Percentiles rank a stretch among this genome's conserved stretches.
Evolutionary conservation across 129 eudicot genomes (phyloP).

Genomic region (Centaurea solstitialis): DNA sequence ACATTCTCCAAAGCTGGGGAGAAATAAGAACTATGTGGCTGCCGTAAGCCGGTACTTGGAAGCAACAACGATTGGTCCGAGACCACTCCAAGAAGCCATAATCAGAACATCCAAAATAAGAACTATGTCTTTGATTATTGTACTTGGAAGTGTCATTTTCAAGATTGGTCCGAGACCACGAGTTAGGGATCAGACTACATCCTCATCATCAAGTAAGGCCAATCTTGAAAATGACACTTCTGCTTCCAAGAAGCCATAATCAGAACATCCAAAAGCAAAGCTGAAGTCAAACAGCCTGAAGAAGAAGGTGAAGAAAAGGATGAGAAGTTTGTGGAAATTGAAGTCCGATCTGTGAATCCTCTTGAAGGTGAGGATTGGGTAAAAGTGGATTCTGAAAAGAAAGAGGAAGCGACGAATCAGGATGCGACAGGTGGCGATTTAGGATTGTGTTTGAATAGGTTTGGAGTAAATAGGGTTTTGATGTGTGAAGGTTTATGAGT

Average conservation of each 20-base stretch:
- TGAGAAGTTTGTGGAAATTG: conserved; percentile 20
- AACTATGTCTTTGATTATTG: too few relatives aligned
- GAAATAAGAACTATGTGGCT: conserved; percentile 32
- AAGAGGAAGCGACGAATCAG: conserved; percentile 24
- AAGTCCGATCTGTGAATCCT: conserved; percentile 18
- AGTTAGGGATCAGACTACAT: conserved; percentile 6
- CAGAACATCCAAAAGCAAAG: not conserved
- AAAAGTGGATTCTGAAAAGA: conserved; percentile 22
- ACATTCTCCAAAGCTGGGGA: conserved; percentile 43
- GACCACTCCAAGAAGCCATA: too few relatives aligned
- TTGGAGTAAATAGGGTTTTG: conserved; percentile 33
- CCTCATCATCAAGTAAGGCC: not conserved
- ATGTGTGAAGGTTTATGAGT: conserved; percentile 16
- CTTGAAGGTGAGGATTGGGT: conserved; percentile 29
- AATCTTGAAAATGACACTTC: conserved; percentile 13
- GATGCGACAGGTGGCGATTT: conserved; percentile 35
- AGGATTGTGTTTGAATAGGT: conserved; percentile 13
- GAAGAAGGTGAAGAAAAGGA: conserved; percentile 26
- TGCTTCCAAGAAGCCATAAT: conserved; percentile 22
- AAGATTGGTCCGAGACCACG: conserved; percentile 12
- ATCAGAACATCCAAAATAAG: too few relatives aligned
- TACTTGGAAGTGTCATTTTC: too few relatives aligned
- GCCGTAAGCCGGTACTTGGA: conserved; percentile 18
- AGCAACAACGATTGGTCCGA: not conserved
- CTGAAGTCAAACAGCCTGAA: conserved; percentile 16